A percentile compares a stretch with the other conserved stretches of the same genome.
phyloP scores from a whole-genome alignment of 495 filamentous ascomycete genomes.

The Aspergillus panamensis region DNA sequence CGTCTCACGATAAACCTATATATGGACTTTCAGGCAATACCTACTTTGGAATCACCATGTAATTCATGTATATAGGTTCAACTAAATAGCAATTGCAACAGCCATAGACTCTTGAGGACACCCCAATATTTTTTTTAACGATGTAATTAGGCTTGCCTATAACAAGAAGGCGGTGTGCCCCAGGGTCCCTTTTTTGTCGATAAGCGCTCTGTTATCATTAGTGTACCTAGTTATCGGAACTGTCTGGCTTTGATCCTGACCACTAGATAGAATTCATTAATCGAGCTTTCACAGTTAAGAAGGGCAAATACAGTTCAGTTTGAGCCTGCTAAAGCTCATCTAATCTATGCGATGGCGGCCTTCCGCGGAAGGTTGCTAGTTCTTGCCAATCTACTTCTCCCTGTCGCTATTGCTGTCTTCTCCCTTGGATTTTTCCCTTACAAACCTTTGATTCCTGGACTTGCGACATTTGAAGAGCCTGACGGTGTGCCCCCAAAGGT shows the following conservation, averaged over 20 bases:
- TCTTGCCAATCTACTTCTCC: constrained; percentile 69
- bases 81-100: neutral
- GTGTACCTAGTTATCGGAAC: too few relatives aligned
- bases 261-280: neutral
- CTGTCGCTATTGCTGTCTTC: constrained; percentile 74
- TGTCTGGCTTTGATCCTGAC: neutral
- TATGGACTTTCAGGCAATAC: too few relatives aligned
- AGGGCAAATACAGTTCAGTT: neutral
- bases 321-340: neutral
- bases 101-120: too few relatives aligned
- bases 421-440: constrained; percentile 96
- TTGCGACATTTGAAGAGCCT: constrained; percentile 59
- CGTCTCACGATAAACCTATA: too few relatives aligned
- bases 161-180: constrained; percentile 11
- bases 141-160: too few relatives aligned
- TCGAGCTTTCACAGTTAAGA: neutral
- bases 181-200: neutral
- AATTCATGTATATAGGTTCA: neutral
- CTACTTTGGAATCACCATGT: neutral
- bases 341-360: constrained; percentile 22
- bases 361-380: constrained; percentile 25
- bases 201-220: neutral
- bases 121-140: too few relatives aligned
- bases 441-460: constrained; percentile 84
- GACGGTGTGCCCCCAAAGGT: constrained; percentile 49